Base-by-base conservation (phyloP, 1,139 yeast genomes). In the Diutina mesorugosa region DNA sequence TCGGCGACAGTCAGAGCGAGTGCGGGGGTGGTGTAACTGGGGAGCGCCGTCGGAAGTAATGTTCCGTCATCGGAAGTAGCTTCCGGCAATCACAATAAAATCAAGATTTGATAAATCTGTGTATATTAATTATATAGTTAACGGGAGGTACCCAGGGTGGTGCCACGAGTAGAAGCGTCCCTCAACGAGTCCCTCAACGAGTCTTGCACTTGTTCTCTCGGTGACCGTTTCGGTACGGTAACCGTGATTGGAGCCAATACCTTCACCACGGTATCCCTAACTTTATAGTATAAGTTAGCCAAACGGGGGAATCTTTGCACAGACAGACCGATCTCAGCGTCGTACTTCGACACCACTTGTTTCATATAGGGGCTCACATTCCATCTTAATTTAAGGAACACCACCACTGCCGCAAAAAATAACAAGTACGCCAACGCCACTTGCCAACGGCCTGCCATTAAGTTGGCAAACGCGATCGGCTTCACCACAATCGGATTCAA, bases 381-480 rank as follows among this genome's bases (percentile, higher is more conserved):
- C 62, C 64, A 78, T 62, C 84, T 71, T 57, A 79, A 68, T 61
- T 77, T 78, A 61, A 75, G 67, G 60, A 80, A 80, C 4, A 70
- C 71, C 45, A 75, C 67, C 28, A 77, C 68, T 1, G 69, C 59
- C 0, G 60, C 65, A 47, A 72, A 68, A 2, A 69, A 65, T 10
- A 68, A 47, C 0, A 71, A 56, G 29, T 50, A 30, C 41, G 62
- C 61, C 14, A 61, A 61, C 18, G 63, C 57, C 5, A 64, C 64
- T 47, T 57, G 60, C 12, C 60, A 26, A 7, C 70, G 66, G 35
- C 62, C 58, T 51, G 65, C 60, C 55, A 65, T 54, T 56, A 66
- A 61, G 30, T 67, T 63, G 32, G 65, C 60, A 14, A 70, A 58
- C 29, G 71, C 58, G 32, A 67, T 64, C 47, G 71, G 61, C 28